phyloP scores from a whole-genome alignment of 139 green algal genomes.

The Yamagishiella unicocca region DNA sequence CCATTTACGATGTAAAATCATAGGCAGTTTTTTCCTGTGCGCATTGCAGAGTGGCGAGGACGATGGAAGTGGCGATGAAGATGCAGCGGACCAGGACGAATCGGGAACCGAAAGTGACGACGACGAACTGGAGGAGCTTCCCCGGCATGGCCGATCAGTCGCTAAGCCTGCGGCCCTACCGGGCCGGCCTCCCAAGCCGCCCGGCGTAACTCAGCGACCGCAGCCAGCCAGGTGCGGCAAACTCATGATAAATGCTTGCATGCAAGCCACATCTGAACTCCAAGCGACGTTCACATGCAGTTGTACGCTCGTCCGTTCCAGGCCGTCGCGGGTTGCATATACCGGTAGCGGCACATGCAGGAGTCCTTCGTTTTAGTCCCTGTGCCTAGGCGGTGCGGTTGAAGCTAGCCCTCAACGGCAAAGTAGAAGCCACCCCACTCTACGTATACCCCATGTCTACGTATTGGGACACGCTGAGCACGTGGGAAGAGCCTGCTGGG shows the following conservation, averaged over 20 bases:
- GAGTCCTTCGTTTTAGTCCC: too few relatives aligned
- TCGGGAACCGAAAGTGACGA: neutral
- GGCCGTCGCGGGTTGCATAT: too few relatives aligned
- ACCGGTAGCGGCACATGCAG: too few relatives aligned
- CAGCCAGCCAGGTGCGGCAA: neutral
- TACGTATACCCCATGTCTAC: too few relatives aligned
- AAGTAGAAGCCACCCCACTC: too few relatives aligned
- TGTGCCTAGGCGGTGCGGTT: too few relatives aligned
- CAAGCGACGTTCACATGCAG: neutral
- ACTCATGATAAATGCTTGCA: neutral
- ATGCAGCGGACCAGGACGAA: neutral
- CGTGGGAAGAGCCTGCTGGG: too few relatives aligned
- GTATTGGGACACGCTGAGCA: too few relatives aligned
- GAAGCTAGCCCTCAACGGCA: too few relatives aligned
- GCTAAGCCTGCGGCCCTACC: neutral
- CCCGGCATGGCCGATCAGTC: neutral
- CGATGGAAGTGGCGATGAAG: neutral
- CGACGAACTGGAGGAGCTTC: neutral
- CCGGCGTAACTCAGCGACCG: neutral
- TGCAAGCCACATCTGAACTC: neutral
- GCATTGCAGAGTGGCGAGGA: neutral
- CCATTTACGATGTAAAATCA: neutral
- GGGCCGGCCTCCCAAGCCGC: neutral
- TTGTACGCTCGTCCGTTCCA: too few relatives aligned
- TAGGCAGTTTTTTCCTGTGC: neutral